phyloP scores from a whole-genome alignment of 1,139 yeast species.

The Scheffersomyces segobiensis region DNA sequence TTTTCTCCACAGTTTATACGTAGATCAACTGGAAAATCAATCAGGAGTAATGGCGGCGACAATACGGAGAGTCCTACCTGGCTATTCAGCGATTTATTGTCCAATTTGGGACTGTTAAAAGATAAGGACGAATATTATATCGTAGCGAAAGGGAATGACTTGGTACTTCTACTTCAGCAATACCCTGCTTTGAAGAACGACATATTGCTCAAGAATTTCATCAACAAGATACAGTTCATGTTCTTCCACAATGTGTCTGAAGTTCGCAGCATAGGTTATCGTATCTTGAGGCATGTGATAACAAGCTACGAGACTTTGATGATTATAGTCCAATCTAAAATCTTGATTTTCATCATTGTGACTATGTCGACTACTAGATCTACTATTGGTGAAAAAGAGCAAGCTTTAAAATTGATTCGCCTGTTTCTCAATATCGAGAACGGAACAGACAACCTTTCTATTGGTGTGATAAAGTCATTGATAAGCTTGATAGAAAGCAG shows the following conservation, averaged over 20 bases:
- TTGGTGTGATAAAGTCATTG: slow-evolving; percentile 70
- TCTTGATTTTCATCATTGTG: slow-evolving; percentile 64
- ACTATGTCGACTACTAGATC: slow-evolving; percentile 60
- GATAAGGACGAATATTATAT: slow-evolving; percentile 48
- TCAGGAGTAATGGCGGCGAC: neutral
- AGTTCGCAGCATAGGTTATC: slow-evolving; percentile 73
- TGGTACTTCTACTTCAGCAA: slow-evolving; percentile 56
- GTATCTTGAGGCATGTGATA: slow-evolving; percentile 67
- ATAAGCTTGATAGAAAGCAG: slow-evolving; percentile 55
- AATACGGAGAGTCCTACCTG: slow-evolving; percentile 37
- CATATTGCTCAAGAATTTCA: slow-evolving; percentile 60
- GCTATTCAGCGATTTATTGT: slow-evolving; percentile 35
- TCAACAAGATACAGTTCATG: slow-evolving; percentile 61
- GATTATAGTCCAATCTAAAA: slow-evolving; percentile 46
- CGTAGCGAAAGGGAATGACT: slow-evolving; percentile 61
- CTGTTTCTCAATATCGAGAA: slow-evolving; percentile 56
- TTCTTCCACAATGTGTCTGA: slow-evolving; percentile 59
- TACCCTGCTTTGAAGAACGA: slow-evolving; percentile 68
- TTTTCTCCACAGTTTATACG: neutral
- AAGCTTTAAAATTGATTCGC: slow-evolving; percentile 74
- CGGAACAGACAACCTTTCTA: slow-evolving; percentile 58
- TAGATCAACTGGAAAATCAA: neutral
- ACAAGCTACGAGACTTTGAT: slow-evolving; percentile 53
- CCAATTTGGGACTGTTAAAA: slow-evolving; percentile 23
- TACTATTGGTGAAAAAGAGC: slow-evolving; percentile 66